Percentiles rank a stretch among this genome's conserved stretches.
Evolutionary conservation across 192 early-diverging fungal genomes (phyloP).

Genomic region (Backusella luteola): DNA sequence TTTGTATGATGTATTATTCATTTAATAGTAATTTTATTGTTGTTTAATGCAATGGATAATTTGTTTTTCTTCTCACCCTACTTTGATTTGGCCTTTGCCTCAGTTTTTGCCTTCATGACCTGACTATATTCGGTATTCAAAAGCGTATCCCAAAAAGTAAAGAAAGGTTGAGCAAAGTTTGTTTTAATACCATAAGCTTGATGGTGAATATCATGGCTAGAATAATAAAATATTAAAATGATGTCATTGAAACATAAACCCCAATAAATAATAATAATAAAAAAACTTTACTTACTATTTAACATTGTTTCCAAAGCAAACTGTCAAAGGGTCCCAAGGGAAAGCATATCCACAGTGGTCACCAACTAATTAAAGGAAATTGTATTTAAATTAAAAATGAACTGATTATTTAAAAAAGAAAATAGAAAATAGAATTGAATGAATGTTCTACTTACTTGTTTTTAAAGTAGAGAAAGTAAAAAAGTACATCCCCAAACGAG

Average conservation of each 20-base stretch:
- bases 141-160: slow-evolving; percentile 76
- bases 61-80: background rate
- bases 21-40: background rate
- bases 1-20: background rate
- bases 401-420: background rate
- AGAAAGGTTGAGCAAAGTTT: slow-evolving; percentile 71
- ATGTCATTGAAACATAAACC: background rate
- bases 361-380: slow-evolving; percentile 45
- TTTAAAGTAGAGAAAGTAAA: slow-evolving; percentile 74
- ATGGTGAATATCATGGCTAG: slow-evolving; percentile 60
- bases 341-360: slow-evolving; percentile 81
- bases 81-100: background rate
- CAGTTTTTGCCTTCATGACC: slow-evolving; percentile 8
- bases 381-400: background rate
- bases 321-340: slow-evolving; percentile 71
- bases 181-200: slow-evolving; percentile 57
- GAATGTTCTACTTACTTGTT: slow-evolving; percentile 41
- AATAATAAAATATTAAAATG: background rate
- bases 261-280: background rate
- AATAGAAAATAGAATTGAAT: background rate
- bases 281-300: slow-evolving; percentile 56
- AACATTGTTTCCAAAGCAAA: slow-evolving; percentile 69
- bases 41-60: background rate
- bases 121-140: slow-evolving; percentile 33
- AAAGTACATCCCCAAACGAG: slow-evolving; percentile 61